Conservation (phyloP, 2,329 filamentous ascomycete species). For the Colletotrichum camelliae region DNA sequence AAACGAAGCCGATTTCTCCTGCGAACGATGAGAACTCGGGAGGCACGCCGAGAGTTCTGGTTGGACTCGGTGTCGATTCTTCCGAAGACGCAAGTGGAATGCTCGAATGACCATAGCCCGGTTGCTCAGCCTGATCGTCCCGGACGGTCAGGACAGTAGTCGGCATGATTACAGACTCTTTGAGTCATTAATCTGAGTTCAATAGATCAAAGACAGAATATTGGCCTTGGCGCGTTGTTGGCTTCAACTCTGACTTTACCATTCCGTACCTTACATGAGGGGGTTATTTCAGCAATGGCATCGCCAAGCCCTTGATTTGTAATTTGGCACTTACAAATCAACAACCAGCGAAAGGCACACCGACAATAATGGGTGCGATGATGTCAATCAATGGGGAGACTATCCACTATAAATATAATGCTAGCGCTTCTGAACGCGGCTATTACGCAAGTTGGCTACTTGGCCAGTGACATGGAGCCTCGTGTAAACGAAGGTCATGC, state of each 20-base stretch:
- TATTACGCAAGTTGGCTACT: background rate
- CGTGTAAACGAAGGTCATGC: background rate
- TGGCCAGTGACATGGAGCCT: background rate
- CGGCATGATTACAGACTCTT: background rate
- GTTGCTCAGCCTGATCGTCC: background rate
- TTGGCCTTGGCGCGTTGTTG: background rate
- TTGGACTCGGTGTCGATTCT: background rate
- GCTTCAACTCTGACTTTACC: background rate
- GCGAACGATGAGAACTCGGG: background rate
- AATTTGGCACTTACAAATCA: background rate
- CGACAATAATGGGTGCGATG: background rate
- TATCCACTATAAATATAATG: background rate
- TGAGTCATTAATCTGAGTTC: background rate
- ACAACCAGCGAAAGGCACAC: background rate
- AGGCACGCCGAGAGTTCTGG: background rate
- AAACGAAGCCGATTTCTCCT: background rate
- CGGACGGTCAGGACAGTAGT: background rate
- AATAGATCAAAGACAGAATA: background rate
- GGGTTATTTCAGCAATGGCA: background rate
- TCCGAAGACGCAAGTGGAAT: background rate
- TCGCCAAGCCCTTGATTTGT: background rate
- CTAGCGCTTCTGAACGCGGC: background rate
- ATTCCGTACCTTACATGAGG: background rate
- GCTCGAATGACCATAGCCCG: background rate
- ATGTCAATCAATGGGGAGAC: background rate